Percentiles rank a stretch among this genome's conserved stretches.
These are phyloP conservation scores for Hemileia vastatrix DNA, from an alignment of 1,284 basidiomycete genomes.

Conservation along the genomic window DNA sequence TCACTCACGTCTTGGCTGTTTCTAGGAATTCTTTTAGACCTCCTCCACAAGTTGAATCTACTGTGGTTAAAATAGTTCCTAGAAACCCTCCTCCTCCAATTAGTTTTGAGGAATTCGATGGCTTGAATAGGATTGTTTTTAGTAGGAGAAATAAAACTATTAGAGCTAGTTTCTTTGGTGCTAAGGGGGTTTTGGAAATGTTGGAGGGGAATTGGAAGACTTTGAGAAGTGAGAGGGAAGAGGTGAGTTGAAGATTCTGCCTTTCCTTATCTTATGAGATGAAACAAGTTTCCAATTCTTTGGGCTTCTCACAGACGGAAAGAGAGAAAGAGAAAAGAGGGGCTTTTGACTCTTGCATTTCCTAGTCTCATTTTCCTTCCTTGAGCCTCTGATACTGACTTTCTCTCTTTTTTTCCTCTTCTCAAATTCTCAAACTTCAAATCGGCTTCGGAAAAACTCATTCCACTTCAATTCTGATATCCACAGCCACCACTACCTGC, in stretches of 20 bases:
- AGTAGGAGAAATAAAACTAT: constrained; percentile 79
- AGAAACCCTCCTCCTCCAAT: constrained; percentile 89
- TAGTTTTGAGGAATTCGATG: constrained; percentile 94
- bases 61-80: constrained; percentile 81
- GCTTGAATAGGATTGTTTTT: constrained; percentile 79
- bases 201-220: constrained; percentile 86
- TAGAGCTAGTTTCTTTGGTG: constrained; percentile 74
- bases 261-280: no score
- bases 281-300: no score
- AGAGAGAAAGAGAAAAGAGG: no score
- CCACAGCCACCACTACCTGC: background rate
- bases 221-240: constrained; percentile 69
- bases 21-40: constrained; percentile 92
- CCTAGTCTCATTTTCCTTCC: constrained; percentile 40
- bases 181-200: constrained; percentile 89
- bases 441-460: no score
- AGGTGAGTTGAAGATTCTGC: no score
- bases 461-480: background rate
- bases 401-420: background rate
- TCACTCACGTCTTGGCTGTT: constrained; percentile 93
- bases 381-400: constrained; percentile 47
- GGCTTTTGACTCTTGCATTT: background rate
- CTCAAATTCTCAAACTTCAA: constrained; percentile 11
- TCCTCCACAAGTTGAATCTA: constrained; percentile 84
- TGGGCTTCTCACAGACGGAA: no score